Evolutionary conservation across 768 basidiomycete species (phyloP), one percentile per base, ranked within the genome.

Genomic region (Leccinum variicolor): DNA sequence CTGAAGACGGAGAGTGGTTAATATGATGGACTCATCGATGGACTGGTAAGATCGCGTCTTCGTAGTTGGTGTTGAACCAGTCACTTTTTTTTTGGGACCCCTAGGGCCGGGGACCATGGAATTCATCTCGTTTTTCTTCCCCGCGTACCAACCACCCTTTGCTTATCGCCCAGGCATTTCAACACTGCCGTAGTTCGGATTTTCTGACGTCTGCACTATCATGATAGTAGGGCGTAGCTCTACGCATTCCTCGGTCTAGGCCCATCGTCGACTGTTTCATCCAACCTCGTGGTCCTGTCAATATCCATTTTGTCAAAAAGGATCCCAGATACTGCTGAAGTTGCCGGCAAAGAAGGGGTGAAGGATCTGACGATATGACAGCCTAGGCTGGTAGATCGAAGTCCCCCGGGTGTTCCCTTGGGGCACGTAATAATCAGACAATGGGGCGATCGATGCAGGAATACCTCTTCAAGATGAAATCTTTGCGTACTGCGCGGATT

Each of bases 11-110:
- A 52, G 46, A 51, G 56, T 60, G 64, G 61, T 64, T 43, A 55
- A 65, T 52, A 60, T 69, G 57, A 64, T 57, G 67, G 62, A 69
- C 45, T 66, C 55, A 14, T 65, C 65, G 46, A n/a, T n/a, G n/a
- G n/a, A n/a, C 36, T 9, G 36, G 36, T 39, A 39, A 26, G 36
- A 39, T 39, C 36, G 17, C 36, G 17, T 39, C 17, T 17, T 63
- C 54, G 31, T 57, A 49, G 29, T 33, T 50, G 55, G 45, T 21
- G 50, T 47, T 48, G 4, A 25, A 25, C 25, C 50, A 10, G 50
- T 29, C 29, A 15, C 10, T 43, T 45, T 28, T 39, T 33, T 53
- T n/a, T 11, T 14, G 6, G 57, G 29, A 57, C 52, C 56, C 56
- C 62, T 59, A 50, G 23, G 39, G 53, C 54, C 14, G 6, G 17